Evolutionary conservation across 257 asterid species (phyloP).

Genomic region (Plantago major): DNA sequence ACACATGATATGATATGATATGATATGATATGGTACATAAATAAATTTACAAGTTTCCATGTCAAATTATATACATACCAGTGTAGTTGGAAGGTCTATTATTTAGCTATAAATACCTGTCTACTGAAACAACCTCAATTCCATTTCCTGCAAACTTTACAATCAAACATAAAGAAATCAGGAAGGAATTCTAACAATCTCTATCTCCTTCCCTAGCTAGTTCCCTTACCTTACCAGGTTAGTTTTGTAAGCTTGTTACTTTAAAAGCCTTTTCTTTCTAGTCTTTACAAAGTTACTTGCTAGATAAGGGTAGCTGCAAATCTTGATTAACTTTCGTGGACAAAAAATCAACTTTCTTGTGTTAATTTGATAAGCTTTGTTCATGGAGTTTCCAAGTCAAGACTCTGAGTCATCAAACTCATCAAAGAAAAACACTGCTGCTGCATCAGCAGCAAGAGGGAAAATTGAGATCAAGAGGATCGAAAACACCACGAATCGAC

Average conservation of each 20-base stretch:
- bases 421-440: conserved; percentile 30
- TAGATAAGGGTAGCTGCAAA: conserved; percentile 15
- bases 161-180: conserved; percentile 27
- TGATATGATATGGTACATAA: background rate
- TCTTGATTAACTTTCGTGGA: too few species aligned
- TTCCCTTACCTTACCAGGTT: conserved; percentile 34
- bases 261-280: too few species aligned
- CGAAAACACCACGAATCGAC: conserved; percentile 83
- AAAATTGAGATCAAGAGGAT: conserved; percentile 87
- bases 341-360: conserved; percentile 27
- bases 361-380: conserved; percentile 44
- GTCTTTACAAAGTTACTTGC: too few species aligned
- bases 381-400: conserved; percentile 55
- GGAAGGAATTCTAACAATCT: background rate
- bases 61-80: too few species aligned
- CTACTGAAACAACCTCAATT: conserved; percentile 35
- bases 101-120: conserved; percentile 43
- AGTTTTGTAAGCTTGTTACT: conserved; percentile 13
- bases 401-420: conserved; percentile 47
- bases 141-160: conserved; percentile 71
- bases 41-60: background rate
- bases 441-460: conserved; percentile 44
- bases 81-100: conserved; percentile 37
- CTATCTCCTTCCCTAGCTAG: conserved; percentile 18
- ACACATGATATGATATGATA: background rate